phyloP scores from a whole-genome alignment of 1,284 basidiomycete genomes.

The Ustilago curta region DNA sequence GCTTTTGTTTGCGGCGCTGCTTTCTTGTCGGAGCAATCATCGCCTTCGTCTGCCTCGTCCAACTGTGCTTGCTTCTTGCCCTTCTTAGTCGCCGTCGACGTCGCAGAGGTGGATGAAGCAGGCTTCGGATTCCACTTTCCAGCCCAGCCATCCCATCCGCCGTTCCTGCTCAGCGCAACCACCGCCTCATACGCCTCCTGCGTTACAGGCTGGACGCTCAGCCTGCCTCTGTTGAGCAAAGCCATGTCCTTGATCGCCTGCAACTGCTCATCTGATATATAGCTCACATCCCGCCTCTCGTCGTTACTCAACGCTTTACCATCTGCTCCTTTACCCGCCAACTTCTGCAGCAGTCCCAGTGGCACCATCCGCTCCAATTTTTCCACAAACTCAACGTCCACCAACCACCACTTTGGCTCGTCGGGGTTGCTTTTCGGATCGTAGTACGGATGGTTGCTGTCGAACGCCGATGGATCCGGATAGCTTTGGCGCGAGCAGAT shows the following conservation, averaged over 20 bases:
- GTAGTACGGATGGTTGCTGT: slow-evolving; percentile 81
- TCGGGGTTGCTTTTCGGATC: slow-evolving; percentile 84
- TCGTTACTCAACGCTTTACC: slow-evolving; percentile 74
- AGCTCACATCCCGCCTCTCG: slow-evolving; percentile 73
- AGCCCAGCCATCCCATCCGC: slow-evolving; percentile 72
- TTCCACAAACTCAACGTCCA: slow-evolving; percentile 78
- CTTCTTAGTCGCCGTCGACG: slow-evolving; percentile 3
- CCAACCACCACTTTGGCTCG: slow-evolving; percentile 89
- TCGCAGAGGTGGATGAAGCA: not conserved
- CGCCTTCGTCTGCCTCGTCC: not conserved
- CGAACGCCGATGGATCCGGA: slow-evolving; percentile 52
- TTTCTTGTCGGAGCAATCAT: slow-evolving; percentile 2
- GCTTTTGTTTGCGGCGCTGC: slow-evolving; percentile 1
- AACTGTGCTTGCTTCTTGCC: not conserved
- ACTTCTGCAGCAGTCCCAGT: slow-evolving; percentile 80
- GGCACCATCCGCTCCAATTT: slow-evolving; percentile 82
- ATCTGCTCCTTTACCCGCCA: slow-evolving; percentile 75
- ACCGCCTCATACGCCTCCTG: slow-evolving; percentile 79
- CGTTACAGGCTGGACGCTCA: slow-evolving; percentile 84
- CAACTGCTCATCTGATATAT: slow-evolving; percentile 66
- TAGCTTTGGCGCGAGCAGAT: slow-evolving; percentile 42
- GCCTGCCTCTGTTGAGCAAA: slow-evolving; percentile 82
- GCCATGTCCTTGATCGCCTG: slow-evolving; percentile 77
- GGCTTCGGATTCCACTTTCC: slow-evolving; percentile 56
- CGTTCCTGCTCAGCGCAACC: slow-evolving; percentile 77